Evolutionary conservation across 2,329 filamentous ascomycete species (phyloP), one percentile per base, ranked within the genome.

Genomic region (Pseudogymnoascus sp.): DNA sequence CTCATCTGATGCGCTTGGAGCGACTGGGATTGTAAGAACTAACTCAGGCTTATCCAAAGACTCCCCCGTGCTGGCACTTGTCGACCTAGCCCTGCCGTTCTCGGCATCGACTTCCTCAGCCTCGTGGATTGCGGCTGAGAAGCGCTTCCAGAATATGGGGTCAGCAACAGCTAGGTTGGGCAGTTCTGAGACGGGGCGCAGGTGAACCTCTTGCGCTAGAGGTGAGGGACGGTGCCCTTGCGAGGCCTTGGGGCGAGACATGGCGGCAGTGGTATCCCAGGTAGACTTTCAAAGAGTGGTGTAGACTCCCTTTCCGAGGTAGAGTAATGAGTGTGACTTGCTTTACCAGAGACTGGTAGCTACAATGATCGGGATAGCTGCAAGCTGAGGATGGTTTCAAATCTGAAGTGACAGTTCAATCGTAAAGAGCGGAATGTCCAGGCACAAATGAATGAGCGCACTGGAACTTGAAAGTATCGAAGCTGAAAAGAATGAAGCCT

Each of bases 81-180:
- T 68, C 19, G 62, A 63, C 13, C 62, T 63, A 40, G 61, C 65
- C 28, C 66, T 66, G 40, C 50, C 67, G 10, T 47, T 65, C 62
- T 69, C 70, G n/a, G 66, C 28, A 40, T 71, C 70, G 2, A 57
- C 63, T 3, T 67, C 68, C 50, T 73, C 70, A 8, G 68, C 66
- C 50, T 64, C 62, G 47, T 74, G 72, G 1, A 73, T 68, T 2
- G 73, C 72, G 21, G 66, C 66, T 7, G 70, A 71, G 63, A 74
- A 74, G 11, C 71, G 64, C 63, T 73, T 73, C 72, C 72, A 74
- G 62, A 74, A 74, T 40, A 67, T 60, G 0, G 73, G 71, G 65
- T 74, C 72, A 21, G 15, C 28, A 13, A 40, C 40, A 28, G 62
- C 6, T 3, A 44, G 28, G 23, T 59, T 50, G 4, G 36, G 44